These are phyloP conservation scores for Metschnikowia gelsemii DNA, from an alignment of 805 yeast species.

Conservation along the genomic window DNA sequence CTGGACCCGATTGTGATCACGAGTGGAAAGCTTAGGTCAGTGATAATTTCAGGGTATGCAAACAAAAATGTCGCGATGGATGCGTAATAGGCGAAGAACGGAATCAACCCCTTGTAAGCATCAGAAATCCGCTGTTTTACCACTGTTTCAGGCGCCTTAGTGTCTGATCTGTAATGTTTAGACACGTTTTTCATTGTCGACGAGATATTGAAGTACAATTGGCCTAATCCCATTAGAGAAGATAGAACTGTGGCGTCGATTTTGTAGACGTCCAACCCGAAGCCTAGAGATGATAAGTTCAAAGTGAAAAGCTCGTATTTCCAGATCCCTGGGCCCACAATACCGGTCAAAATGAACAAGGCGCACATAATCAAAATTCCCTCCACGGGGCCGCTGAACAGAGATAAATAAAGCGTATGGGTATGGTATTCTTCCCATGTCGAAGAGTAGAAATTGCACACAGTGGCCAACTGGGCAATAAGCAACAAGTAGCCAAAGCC, in stretches of 20 bases:
- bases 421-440: constrained; percentile 98
- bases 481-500: constrained; percentile 66
- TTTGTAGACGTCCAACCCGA: constrained; percentile 22
- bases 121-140: constrained; percentile 40
- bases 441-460: constrained; percentile 80
- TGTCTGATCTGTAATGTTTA: constrained; percentile 38
- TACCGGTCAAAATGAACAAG: constrained; percentile 61
- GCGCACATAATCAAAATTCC: constrained; percentile 69
- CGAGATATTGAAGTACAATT: constrained; percentile 60
- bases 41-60: constrained; percentile 52
- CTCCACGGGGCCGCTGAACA: constrained; percentile 92
- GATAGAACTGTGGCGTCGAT: constrained; percentile 46
- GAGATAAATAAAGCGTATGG: constrained; percentile 72
- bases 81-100: constrained; percentile 58
- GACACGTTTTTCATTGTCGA: constrained; percentile 66
- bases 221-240: constrained; percentile 51
- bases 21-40: constrained; percentile 51
- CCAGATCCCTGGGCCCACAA: constrained; percentile 73
- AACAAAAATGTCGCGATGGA: constrained; percentile 48
- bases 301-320: constrained; percentile 40
- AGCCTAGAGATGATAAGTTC: constrained; percentile 37
- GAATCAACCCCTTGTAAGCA: constrained; percentile 56
- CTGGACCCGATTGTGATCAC: constrained; percentile 70
- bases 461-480: constrained; percentile 67
- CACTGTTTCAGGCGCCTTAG: constrained; percentile 21